phyloP scores from a whole-genome alignment of 441 rosid species.

The Melastoma candidum region DNA sequence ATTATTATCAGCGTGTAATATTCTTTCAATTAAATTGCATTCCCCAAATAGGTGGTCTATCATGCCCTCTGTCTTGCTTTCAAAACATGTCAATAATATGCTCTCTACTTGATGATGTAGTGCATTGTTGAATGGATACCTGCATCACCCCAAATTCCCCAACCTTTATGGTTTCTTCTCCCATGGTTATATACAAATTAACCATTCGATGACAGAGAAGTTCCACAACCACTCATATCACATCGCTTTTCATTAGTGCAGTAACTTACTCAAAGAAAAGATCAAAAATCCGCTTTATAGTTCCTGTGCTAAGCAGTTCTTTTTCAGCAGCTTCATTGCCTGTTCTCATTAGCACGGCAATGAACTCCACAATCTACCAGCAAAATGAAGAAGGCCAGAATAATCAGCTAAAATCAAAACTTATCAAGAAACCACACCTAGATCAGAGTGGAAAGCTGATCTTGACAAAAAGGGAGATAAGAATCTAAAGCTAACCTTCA shows the following conservation, averaged over 20 bases:
- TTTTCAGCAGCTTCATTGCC: constrained; percentile 79
- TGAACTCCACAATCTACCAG: constrained; percentile 75
- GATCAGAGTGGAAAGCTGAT: too few species aligned
- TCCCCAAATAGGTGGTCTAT: constrained; percentile 75
- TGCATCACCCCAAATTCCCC: constrained; percentile 22
- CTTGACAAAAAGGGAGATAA: not conserved
- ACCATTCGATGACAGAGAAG: too few species aligned
- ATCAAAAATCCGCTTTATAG: constrained; percentile 64
- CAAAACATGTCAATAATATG: constrained; percentile 70
- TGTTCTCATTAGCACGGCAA: constrained; percentile 71
- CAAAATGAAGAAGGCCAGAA: too few species aligned
- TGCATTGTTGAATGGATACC: constrained; percentile 94
- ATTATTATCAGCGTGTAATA: constrained; percentile 60
- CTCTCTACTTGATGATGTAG: constrained; percentile 97
- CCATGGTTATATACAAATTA: too few species aligned
- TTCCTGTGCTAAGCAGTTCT: constrained; percentile 78
- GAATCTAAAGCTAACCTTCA: constrained; percentile 53
- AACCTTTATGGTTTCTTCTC: too few species aligned
- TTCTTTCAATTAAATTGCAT: constrained; percentile 69
- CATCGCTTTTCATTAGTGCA: too few species aligned
- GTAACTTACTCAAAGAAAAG: constrained; percentile 83
- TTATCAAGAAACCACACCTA: too few species aligned
- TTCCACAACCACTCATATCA: too few species aligned
- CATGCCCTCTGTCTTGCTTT: constrained; percentile 55
- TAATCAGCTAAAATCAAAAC: too few species aligned